Percentiles rank a stretch among this genome's conserved stretches.
Evolutionary conservation across 495 filamentous ascomycete genomes (phyloP).

Genomic region (Parathielavia appendiculata): DNA sequence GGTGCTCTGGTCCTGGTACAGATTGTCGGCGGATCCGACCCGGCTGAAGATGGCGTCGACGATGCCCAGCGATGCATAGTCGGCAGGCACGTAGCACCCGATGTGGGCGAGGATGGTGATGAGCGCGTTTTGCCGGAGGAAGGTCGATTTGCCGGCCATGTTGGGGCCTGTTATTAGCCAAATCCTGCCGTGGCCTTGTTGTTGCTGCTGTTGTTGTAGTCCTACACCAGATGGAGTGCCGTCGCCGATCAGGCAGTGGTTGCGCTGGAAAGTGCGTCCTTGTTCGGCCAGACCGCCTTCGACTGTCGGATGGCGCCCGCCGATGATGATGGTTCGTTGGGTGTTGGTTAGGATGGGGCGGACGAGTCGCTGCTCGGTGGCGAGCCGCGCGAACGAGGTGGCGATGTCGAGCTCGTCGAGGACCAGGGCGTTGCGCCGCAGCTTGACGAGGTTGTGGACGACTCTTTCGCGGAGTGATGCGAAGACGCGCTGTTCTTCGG

Average conservation of each 20-base stretch:
- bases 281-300: conserved; percentile 72
- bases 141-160: conserved; percentile 97
- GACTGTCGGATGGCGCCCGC: conserved; percentile 85
- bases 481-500: conserved; percentile 75
- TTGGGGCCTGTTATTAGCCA: conserved; percentile 98
- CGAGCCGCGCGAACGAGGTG: conserved; percentile 74
- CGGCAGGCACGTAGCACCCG: conserved; percentile 85
- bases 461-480: conserved; percentile 65
- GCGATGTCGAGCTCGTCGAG: conserved; percentile 90
- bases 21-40: conserved; percentile 86
- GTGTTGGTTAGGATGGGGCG: conserved; percentile 64
- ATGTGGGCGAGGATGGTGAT: conserved; percentile 90
- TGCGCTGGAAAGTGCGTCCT: conserved; percentile 76
- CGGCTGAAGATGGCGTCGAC: conserved; percentile 91
- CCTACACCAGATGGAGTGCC: not conserved
- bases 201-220: not conserved
- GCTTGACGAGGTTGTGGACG: conserved; percentile 68
- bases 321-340: conserved; percentile 53
- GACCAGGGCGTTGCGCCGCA: conserved; percentile 80
- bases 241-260: conserved; percentile 72
- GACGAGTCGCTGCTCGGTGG: conserved; percentile 63
- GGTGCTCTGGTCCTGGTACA: conserved; percentile 87
- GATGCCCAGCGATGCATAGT: conserved; percentile 75
- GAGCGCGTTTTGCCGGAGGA: conserved; percentile 87
- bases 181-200: conserved; percentile 49